Evolutionary conservation across 2,329 filamentous ascomycete species (phyloP).

Genomic region (Monilinia vaccinii-corymbosi): DNA sequence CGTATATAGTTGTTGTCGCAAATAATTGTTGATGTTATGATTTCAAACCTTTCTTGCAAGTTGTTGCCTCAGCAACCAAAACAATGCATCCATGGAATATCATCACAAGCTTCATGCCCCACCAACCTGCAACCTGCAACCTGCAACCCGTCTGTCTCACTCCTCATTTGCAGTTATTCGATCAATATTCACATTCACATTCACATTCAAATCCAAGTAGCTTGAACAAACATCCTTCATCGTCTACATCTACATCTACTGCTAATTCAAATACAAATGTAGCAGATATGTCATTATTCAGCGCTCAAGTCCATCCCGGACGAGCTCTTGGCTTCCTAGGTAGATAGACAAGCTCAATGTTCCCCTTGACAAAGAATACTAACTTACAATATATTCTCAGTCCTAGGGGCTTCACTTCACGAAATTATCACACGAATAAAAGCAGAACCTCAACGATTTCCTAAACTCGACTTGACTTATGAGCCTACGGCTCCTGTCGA

Average conservation of each 20-base stretch:
- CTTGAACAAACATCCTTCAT: background rate
- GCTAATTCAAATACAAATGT: conserved; percentile 16
- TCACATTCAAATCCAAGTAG: background rate
- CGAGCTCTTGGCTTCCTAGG: conserved; percentile 40
- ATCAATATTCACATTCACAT: too few relatives aligned
- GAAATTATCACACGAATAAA: conserved; percentile 83
- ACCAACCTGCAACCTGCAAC: background rate
- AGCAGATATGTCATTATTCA: conserved; percentile 38
- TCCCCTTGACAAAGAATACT: background rate
- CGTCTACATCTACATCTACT: background rate
- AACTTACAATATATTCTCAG: conserved; percentile 36
- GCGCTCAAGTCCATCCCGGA: conserved; percentile 57
- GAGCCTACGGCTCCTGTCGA: conserved; percentile 65
- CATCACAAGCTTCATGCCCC: conserved; percentile 8
- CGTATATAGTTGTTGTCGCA: background rate
- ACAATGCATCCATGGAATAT: background rate
- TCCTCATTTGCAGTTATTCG: background rate
- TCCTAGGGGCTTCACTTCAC: conserved; percentile 83
- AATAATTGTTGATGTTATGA: background rate
- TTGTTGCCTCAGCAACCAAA: background rate
- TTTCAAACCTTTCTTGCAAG: background rate
- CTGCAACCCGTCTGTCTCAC: background rate
- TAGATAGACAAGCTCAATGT: conserved; percentile 29
- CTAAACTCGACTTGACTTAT: conserved; percentile 74
- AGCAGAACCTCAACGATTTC: conserved; percentile 73